phyloP scores from a whole-genome alignment of 495 filamentous ascomycete species.

The Lasiosphaeris hirsuta region DNA sequence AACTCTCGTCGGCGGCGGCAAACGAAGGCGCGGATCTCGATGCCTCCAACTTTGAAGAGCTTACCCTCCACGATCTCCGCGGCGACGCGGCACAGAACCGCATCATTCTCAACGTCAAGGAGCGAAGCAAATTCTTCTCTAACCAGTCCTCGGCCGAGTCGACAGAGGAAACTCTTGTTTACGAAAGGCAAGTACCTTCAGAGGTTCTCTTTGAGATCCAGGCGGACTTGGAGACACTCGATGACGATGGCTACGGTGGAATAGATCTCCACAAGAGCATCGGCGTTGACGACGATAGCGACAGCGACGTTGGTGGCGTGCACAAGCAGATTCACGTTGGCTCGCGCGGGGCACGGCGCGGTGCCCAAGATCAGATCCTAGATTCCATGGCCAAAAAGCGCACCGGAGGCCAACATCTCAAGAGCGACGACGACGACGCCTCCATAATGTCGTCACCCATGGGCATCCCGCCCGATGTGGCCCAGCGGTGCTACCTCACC shows the following conservation, averaged over 20 bases:
- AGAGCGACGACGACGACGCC: conserved; percentile 33
- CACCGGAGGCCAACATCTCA: conserved; percentile 28
- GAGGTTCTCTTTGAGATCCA: conserved; percentile 64
- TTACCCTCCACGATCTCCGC: conserved; percentile 79
- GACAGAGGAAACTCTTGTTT: conserved; percentile 55
- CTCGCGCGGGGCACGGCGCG: conserved; percentile 52
- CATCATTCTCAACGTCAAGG: conserved; percentile 81
- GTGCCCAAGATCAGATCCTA: conserved; percentile 56
- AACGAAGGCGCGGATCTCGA: conserved; percentile 60
- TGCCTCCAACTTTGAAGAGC: conserved; percentile 67
- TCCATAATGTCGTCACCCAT: conserved; percentile 39
- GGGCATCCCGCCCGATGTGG: conserved; percentile 61
- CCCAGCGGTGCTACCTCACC: conserved; percentile 74
- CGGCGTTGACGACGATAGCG: conserved; percentile 63
- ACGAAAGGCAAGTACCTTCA: conserved; percentile 62
- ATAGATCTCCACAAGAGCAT: conserved; percentile 57
- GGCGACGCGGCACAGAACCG: conserved; percentile 67
- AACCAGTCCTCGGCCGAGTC: conserved; percentile 42
- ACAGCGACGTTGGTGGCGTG: conserved; percentile 60
- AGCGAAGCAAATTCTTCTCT: conserved; percentile 77
- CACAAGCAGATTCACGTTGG: conserved; percentile 50
- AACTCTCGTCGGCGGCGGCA: conserved; percentile 36
- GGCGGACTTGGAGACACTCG: conserved; percentile 53
- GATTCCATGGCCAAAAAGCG: conserved; percentile 50
- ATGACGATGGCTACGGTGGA: conserved; percentile 44